Base-by-base conservation (phyloP, 2,329 filamentous ascomycete genomes). In the Botrytis medusae region DNA sequence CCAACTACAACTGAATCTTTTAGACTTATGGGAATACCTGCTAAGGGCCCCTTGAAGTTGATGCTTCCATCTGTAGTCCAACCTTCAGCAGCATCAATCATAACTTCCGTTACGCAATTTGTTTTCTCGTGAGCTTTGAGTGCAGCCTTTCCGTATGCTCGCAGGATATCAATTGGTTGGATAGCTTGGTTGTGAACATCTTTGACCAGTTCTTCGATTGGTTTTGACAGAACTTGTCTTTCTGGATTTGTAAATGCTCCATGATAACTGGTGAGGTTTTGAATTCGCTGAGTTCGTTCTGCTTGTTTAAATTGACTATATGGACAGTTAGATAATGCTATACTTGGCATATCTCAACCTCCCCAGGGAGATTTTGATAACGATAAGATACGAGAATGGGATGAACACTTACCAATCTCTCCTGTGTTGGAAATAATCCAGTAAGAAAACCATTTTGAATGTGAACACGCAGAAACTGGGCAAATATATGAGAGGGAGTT, bases 61-160 rank as follows among this genome's bases (percentile, higher is more conserved):
- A 90, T 85, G 14, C 84, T 86, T 18, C 84, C 86, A 72, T 87
- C 83, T 6, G 79, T 76, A 29, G 89, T 81, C 93, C 94, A 97
- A 71, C 85, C 83, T 82, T 97, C 93, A 0, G 94, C 93, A 72
- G 91, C 91, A 0, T 89, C 86, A 54, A 98, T 87, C 84, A 98
- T 88, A 72, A 98, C 85, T 83, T 98, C 95, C 0, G 95, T 98
- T 20, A 97, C 83, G 80, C 93, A 97, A 82, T 98, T 98, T 2
- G 94, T 97, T 83, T 92, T 92, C 75, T 91, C 87, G 51, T 98
- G 95, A 1, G 94, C 95, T 79, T 90, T 91, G 70, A 97, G 81
- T 0, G 95, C 92, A 32, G 95, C 91, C 82, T 97, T 97, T 79
- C 92, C 92, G 81, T 98, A 98, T 18, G 94, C 90, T 74, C 86